Conservation (phyloP, 805 yeast genomes). For the Saturnispora kantuleensis region DNA sequence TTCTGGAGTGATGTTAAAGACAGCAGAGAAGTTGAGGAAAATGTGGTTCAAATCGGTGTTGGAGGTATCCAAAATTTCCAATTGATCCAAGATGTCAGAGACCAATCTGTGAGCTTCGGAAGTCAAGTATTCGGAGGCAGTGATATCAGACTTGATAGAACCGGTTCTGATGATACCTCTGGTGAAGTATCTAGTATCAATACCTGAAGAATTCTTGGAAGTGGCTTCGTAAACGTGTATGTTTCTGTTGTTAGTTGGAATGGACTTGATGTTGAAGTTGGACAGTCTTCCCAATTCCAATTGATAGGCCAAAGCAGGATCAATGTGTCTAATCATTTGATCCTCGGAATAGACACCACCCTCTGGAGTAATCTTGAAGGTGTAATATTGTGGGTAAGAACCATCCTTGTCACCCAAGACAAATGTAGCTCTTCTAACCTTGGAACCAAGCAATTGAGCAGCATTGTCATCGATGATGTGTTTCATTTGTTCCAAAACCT, state of each 20-base stretch:
- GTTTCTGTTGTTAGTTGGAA: slow-evolving; percentile 92
- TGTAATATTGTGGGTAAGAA: slow-evolving; percentile 87
- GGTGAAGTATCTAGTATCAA: slow-evolving; percentile 92
- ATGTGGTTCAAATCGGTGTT: slow-evolving; percentile 96
- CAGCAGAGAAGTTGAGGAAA: slow-evolving; percentile 93
- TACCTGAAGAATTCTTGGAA: slow-evolving; percentile 78
- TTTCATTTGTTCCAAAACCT: slow-evolving; percentile 50
- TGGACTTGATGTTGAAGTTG: slow-evolving; percentile 90
- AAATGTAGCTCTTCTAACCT: slow-evolving; percentile 88
- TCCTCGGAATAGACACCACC: slow-evolving; percentile 83
- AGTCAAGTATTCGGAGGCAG: slow-evolving; percentile 86
- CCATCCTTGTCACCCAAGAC: slow-evolving; percentile 79
- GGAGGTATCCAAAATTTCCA: slow-evolving; percentile 88
- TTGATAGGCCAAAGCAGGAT: slow-evolving; percentile 97
- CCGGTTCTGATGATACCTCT: slow-evolving; percentile 98
- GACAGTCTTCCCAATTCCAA: slow-evolving; percentile 89
- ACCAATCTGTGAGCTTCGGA: slow-evolving; percentile 94
- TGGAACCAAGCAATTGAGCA: slow-evolving; percentile 59
- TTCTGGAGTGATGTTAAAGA: slow-evolving; percentile 85
- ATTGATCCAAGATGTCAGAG: slow-evolving; percentile 90
- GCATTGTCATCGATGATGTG: slow-evolving; percentile 58
- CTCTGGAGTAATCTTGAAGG: slow-evolving; percentile 46
- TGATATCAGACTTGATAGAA: slow-evolving; percentile 82
- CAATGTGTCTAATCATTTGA: slow-evolving; percentile 91
- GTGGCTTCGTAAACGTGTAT: slow-evolving; percentile 95